Evolutionary conservation across 345 rosid species (phyloP).

Genomic region (Excoecaria cochinchinensis): DNA sequence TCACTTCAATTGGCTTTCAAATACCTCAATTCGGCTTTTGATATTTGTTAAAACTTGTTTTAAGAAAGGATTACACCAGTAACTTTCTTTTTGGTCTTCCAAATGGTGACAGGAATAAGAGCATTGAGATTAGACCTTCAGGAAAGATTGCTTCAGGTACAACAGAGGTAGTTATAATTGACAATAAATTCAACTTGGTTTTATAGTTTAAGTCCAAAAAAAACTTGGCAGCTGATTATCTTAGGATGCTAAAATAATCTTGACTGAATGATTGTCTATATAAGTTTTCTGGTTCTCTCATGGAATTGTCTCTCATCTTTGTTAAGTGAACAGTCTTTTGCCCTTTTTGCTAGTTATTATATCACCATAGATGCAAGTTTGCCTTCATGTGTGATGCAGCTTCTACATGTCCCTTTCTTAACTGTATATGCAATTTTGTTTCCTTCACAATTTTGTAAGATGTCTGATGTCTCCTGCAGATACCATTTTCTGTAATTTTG

Average conservation of each 20-base stretch:
- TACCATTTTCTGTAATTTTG: slow-evolving; percentile 63
- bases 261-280: neutral
- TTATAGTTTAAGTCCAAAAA: too few species aligned
- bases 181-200: neutral
- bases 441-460: neutral
- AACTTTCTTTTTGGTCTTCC: slow-evolving; percentile 8
- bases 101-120: slow-evolving; percentile 53
- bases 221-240: slow-evolving; percentile 2
- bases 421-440: neutral
- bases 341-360: neutral
- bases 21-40: neutral
- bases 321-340: neutral
- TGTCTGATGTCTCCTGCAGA: slow-evolving; percentile 36
- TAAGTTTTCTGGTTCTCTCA: neutral
- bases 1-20: neutral
- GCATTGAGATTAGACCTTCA: slow-evolving; percentile 51
- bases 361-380: neutral
- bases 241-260: neutral
- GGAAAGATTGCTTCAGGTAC: slow-evolving; percentile 81
- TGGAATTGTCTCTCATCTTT: neutral
- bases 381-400: neutral
- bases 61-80: neutral
- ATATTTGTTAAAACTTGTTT: neutral
- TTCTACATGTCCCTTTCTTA: neutral
- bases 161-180: slow-evolving; percentile 60